A percentile compares a stretch with the other conserved stretches of the same genome.
Evolutionary conservation across 257 asterid species (phyloP).

Genomic region (Gentiana macrophylla): DNA sequence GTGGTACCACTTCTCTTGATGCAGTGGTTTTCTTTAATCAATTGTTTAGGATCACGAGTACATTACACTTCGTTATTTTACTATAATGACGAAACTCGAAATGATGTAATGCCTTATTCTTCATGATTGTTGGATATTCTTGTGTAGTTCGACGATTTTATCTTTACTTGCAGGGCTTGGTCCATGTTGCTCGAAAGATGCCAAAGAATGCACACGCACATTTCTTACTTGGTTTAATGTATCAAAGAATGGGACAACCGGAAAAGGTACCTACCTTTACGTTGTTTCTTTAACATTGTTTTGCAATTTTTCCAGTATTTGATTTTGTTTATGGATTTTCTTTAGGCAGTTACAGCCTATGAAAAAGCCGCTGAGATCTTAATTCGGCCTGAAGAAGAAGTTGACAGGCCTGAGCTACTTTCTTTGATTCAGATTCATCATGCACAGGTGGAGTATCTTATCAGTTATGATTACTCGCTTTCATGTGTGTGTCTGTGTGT

Average conservation of each 20-base stretch:
- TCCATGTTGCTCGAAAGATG: constrained; percentile 95
- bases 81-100: too few species aligned
- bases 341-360: constrained; percentile 72
- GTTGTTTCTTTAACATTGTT: constrained; percentile 9
- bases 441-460: constrained; percentile 56
- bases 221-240: constrained; percentile 92
- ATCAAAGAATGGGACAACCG: constrained; percentile 96
- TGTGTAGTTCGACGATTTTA: constrained; percentile 13
- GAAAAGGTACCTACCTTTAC: constrained; percentile 59
- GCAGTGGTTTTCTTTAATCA: too few species aligned
- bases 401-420: constrained; percentile 94
- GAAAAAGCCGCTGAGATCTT: constrained; percentile 92
- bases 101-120: neutral
- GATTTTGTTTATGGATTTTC: constrained; percentile 11
- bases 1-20: too few species aligned
- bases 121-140: neutral
- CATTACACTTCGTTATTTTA: too few species aligned
- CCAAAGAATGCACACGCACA: constrained; percentile 94
- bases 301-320: constrained; percentile 7
- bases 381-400: constrained; percentile 88
- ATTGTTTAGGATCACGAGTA: neutral
- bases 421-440: constrained; percentile 88
- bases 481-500: too few species aligned
- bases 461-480: neutral
- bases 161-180: constrained; percentile 56